Evolutionary conservation across 2,329 filamentous ascomycete species (phyloP).

Genomic region (Pleurostoma richardsiae): DNA sequence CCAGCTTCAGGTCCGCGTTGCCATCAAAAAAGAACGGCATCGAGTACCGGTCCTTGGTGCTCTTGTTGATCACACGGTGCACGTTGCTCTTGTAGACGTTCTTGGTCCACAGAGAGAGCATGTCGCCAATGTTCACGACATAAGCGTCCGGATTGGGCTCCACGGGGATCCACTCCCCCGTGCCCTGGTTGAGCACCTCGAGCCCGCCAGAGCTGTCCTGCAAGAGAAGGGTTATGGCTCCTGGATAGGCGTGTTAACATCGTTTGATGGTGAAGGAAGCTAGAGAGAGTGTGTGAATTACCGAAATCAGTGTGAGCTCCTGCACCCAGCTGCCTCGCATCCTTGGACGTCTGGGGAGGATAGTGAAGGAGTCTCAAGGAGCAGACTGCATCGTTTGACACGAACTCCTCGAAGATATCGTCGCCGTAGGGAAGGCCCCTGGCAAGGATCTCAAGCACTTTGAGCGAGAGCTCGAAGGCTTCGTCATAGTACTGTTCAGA

Average conservation of each 20-base stretch:
- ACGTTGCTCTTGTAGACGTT: constrained; percentile 46
- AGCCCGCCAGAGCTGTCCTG: constrained; percentile 46
- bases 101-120: constrained; percentile 45
- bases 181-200: constrained; percentile 40
- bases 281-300: constrained; percentile 2
- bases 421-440: constrained; percentile 33
- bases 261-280: not conserved
- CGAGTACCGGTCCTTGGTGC: constrained; percentile 44
- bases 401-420: constrained; percentile 36
- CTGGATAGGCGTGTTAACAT: not conserved
- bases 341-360: constrained; percentile 29
- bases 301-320: constrained; percentile 53
- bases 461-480: constrained; percentile 30
- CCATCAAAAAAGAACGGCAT: constrained; percentile 54
- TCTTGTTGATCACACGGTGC: constrained; percentile 51
- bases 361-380: constrained; percentile 44
- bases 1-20: constrained; percentile 35
- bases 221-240: constrained; percentile 48
- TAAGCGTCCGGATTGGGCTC: constrained; percentile 37
- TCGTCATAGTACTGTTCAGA: constrained; percentile 33
- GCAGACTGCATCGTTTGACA: constrained; percentile 32
- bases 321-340: constrained; percentile 25
- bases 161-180: constrained; percentile 37
- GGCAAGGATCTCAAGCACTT: constrained; percentile 35
- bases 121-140: constrained; percentile 47